Percentiles rank a stretch among this genome's conserved stretches.
Conservation (phyloP, 768 basidiomycete genomes). For the Trametes cingulata region DNA sequence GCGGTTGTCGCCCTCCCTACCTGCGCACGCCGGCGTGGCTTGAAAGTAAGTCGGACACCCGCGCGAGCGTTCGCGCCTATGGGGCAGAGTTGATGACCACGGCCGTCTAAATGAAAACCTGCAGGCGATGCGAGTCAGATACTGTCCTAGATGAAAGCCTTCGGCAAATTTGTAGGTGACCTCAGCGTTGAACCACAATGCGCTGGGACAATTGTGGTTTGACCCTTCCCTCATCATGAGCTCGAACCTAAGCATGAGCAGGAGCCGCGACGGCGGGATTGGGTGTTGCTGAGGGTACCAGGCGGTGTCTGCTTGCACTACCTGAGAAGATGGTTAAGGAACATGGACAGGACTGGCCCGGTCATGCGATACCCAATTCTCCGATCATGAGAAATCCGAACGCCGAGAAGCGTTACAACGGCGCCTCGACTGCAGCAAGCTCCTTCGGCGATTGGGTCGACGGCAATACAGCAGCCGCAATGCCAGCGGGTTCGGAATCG, state of each 20-base stretch:
- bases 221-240: too few species aligned
- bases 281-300: not conserved
- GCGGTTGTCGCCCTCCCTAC: slow-evolving; percentile 17
- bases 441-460: slow-evolving; percentile 9
- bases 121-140: slow-evolving; percentile 20
- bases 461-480: slow-evolving; percentile 3
- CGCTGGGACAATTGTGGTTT: too few species aligned
- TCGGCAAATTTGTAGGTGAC: not conserved
- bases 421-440: slow-evolving; percentile 13
- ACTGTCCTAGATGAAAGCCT: slow-evolving; percentile 4
- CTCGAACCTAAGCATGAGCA: too few species aligned
- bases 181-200: too few species aligned
- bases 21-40: slow-evolving; percentile 13
- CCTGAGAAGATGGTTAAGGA: slow-evolving; percentile 2
- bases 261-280: not conserved
- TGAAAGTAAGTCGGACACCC: slow-evolving; percentile 9
- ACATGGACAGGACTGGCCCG: slow-evolving; percentile 8
- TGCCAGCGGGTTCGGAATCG: slow-evolving; percentile 2
- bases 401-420: slow-evolving; percentile 15
- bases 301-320: not conserved
- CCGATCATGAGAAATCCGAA: slow-evolving; percentile 24
- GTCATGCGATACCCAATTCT: slow-evolving; percentile 22
- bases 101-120: slow-evolving; percentile 19
- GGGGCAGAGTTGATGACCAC: slow-evolving; percentile 8
- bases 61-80: slow-evolving; percentile 15